Evolutionary conservation across 768 basidiomycete genomes (phyloP).

Genomic region (Kockovaella imperatae): DNA sequence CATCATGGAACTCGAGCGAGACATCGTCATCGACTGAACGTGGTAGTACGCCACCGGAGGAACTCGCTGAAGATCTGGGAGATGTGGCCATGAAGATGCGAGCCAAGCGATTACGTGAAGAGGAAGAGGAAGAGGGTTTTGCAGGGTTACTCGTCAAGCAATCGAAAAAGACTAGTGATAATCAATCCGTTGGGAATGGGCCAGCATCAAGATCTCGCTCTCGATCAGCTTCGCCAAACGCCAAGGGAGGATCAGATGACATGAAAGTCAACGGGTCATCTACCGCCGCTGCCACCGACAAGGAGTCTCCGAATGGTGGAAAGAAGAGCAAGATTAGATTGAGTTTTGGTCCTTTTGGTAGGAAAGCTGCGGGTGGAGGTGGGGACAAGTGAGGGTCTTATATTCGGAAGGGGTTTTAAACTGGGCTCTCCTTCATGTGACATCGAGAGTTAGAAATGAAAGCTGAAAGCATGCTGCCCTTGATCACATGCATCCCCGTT

Average conservation of each 20-base stretch:
- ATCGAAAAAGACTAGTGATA: not conserved
- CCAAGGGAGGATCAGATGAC: not conserved
- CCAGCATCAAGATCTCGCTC: not conserved
- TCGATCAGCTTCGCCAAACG: not conserved
- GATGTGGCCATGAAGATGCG: slow-evolving; percentile 51
- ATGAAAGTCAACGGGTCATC: not conserved
- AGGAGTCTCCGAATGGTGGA: slow-evolving; percentile 6
- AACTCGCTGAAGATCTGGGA: slow-evolving; percentile 42
- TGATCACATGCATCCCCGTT: no score
- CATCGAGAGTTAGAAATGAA: no score
- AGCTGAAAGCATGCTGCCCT: no score
- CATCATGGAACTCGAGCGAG: no score
- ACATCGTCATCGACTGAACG: no score
- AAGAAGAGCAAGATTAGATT: slow-evolving; percentile 30
- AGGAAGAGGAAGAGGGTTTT: slow-evolving; percentile 58
- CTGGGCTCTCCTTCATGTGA: no score
- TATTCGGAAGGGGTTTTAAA: no score
- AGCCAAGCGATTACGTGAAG: slow-evolving; percentile 62
- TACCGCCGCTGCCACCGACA: not conserved
- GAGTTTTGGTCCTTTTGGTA: slow-evolving; percentile 30
- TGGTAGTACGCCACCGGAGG: slow-evolving; percentile 45
- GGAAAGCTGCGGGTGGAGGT: slow-evolving; percentile 9
- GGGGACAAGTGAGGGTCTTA: not conserved
- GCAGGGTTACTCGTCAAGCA: slow-evolving; percentile 24
- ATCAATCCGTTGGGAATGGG: not conserved